Conservation (phyloP, 1,284 basidiomycete genomes). For the Dichomitus squalens region DNA sequence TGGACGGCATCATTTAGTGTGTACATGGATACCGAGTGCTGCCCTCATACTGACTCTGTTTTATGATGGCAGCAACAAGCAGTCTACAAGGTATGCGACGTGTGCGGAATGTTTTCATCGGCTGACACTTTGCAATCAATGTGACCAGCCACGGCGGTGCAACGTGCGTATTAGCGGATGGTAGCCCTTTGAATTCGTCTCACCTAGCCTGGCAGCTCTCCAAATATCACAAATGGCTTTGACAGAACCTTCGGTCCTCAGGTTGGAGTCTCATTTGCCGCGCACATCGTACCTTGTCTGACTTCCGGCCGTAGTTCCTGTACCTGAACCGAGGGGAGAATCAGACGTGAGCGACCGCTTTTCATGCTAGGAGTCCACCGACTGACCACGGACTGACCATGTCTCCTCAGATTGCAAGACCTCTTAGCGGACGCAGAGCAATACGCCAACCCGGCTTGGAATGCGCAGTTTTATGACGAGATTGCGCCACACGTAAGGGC, state of each 20-base stretch:
- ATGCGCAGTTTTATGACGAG: constrained; percentile 32
- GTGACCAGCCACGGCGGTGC: constrained; percentile 22
- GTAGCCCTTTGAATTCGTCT: neutral
- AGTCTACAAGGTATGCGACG: constrained; percentile 24
- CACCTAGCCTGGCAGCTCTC: constrained; percentile 13
- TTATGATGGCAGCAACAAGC: constrained; percentile 27
- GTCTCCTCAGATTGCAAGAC: constrained; percentile 5
- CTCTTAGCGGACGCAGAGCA: constrained; percentile 28
- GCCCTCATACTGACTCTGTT: neutral
- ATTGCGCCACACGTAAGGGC: constrained; percentile 28
- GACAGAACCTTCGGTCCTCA: constrained; percentile 34
- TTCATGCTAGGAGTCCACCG: too few relatives aligned
- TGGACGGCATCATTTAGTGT: constrained; percentile 31
- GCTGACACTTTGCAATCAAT: neutral
- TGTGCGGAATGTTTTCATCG: neutral
- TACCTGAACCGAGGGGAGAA: constrained; percentile 29
- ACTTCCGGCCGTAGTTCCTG: constrained; percentile 21
- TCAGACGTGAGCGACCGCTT: neutral
- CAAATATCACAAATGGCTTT: constrained; percentile 33
- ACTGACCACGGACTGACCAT: neutral
- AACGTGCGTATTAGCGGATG: constrained; percentile 11
- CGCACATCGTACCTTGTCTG: neutral
- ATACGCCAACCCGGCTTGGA: constrained; percentile 31
- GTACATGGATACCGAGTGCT: neutral
- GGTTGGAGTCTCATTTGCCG: neutral